Conservation (phyloP, 1,284 basidiomycete species). For the Lignosus rhinocerotis region DNA sequence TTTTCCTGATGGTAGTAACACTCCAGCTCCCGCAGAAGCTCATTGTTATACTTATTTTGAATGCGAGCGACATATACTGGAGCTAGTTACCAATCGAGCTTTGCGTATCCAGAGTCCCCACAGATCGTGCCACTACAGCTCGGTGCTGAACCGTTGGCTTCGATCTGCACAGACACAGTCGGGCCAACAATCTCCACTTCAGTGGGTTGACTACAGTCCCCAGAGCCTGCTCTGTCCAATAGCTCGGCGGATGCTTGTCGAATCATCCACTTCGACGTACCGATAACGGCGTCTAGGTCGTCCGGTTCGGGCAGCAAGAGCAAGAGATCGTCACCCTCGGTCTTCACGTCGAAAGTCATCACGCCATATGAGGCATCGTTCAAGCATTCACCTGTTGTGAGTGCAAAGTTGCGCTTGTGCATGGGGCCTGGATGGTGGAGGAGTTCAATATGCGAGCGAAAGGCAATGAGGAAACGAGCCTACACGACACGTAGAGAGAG, state of each 20-base stretch:
- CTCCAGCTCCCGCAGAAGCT: too few species aligned
- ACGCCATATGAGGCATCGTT: conserved; percentile 69
- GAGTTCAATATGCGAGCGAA: not conserved
- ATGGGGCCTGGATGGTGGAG: conserved; percentile 49
- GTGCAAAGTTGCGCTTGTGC: conserved; percentile 72
- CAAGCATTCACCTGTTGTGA: conserved; percentile 59
- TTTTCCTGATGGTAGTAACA: too few species aligned
- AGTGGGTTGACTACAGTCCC: conserved; percentile 33
- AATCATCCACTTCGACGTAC: conserved; percentile 67
- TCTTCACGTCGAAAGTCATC: conserved; percentile 62
- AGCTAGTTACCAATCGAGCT: not conserved
- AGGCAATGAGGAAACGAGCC: conserved; percentile 20
- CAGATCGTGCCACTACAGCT: not conserved
- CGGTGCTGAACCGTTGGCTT: not conserved
- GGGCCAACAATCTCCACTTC: conserved; percentile 43
- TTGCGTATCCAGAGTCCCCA: not conserved
- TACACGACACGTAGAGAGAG: conserved; percentile 45
- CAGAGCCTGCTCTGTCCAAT: conserved; percentile 35
- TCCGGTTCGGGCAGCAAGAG: conserved; percentile 58
- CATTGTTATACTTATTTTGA: too few species aligned
- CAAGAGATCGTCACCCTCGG: conserved; percentile 48
- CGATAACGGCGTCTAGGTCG: conserved; percentile 65
- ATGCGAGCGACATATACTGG: not conserved
- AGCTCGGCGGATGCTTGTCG: conserved; percentile 52
- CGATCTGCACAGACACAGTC: not conserved